phyloP scores from a whole-genome alignment of 2,329 filamentous ascomycete genomes.

The Colletotrichum sp. region DNA sequence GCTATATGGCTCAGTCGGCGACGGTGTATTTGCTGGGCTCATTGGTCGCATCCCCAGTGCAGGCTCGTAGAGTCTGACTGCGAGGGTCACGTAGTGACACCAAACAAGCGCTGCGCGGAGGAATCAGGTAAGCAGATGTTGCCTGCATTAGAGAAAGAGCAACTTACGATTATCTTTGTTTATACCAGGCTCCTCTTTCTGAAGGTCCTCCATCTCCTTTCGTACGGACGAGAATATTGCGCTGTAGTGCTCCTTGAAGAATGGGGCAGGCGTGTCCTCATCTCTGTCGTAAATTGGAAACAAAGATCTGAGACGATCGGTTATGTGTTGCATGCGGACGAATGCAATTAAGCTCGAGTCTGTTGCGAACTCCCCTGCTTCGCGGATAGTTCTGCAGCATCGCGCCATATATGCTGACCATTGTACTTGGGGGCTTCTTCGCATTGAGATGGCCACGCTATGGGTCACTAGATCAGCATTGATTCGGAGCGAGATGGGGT shows the following conservation, averaged over 20 bases:
- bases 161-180: neutral
- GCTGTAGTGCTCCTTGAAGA: conserved; percentile 29
- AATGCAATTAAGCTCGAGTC: conserved; percentile 32
- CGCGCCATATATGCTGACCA: conserved; percentile 36
- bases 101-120: conserved; percentile 34
- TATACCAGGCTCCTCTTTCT: neutral
- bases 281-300: conserved; percentile 26
- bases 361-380: conserved; percentile 5
- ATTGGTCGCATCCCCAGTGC: conserved; percentile 32
- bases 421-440: conserved; percentile 32
- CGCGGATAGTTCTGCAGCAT: conserved; percentile 36
- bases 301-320: conserved; percentile 31
- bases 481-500: neutral
- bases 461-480: neutral
- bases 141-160: rapidly evolving
- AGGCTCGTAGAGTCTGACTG: conserved; percentile 43
- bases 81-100: conserved; percentile 34
- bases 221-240: conserved; percentile 38
- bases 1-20: conserved; percentile 23
- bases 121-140: rapidly evolving
- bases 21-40: conserved; percentile 15
- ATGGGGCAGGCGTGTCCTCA: neutral
- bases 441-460: conserved; percentile 33
- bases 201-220: conserved; percentile 35
- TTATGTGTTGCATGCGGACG: conserved; percentile 37